These are phyloP conservation scores for Hyaloperonospora brassicae DNA, from an alignment of 352 stramenopile species.

Conservation along the genomic window DNA sequence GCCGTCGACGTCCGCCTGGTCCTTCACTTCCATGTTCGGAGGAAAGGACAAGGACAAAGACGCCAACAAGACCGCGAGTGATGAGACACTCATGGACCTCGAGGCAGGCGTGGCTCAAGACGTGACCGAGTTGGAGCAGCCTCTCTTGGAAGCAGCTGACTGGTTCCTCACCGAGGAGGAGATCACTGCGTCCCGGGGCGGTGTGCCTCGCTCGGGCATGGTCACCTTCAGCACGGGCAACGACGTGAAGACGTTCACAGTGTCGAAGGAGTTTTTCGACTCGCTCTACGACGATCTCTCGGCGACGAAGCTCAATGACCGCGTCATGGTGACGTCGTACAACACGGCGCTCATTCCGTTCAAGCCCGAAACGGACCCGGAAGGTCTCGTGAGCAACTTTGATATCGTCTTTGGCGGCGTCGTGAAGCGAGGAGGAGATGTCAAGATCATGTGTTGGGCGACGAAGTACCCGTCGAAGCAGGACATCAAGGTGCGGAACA, in stretches of 20 bases:
- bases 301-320: not conserved
- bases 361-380: not conserved
- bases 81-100: too few species aligned
- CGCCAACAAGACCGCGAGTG: too few species aligned
- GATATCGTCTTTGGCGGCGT: not conserved
- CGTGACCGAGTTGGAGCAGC: not conserved
- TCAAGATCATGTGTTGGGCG: not conserved
- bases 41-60: too few species aligned
- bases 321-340: not conserved
- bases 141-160: not conserved
- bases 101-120: too few species aligned
- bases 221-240: not conserved
- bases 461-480: not conserved
- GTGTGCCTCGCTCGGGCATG: not conserved
- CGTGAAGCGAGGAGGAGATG: not conserved
- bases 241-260: not conserved
- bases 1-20: too few species aligned
- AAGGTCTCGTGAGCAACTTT: not conserved
- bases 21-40: too few species aligned
- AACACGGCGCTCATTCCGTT: not conserved
- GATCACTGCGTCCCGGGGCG: not conserved
- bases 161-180: constrained; percentile 3
- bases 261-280: constrained; percentile 3
- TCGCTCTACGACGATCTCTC: not conserved
- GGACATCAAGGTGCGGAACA: not conserved